Evolutionary conservation across 78 protist genomes (phyloP).

Genomic region (Cyanophora paradoxa): DNA sequence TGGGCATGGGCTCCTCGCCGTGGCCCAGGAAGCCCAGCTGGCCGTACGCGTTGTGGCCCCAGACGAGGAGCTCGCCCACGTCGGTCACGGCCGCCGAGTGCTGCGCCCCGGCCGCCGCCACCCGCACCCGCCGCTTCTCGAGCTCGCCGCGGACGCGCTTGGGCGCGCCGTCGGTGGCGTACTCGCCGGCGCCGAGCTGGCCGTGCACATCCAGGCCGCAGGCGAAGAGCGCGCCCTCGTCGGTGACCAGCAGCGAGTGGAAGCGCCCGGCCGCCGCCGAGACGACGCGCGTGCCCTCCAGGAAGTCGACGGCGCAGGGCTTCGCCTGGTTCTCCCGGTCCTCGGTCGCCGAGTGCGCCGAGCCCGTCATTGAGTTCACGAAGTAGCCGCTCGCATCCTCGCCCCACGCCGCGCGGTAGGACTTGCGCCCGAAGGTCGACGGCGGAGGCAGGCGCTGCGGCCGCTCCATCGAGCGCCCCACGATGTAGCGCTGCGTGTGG

Average conservation of each 20-base stretch:
- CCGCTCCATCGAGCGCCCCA: too few relatives aligned
- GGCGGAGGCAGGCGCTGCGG: too few relatives aligned
- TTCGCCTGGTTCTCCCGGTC: too few relatives aligned
- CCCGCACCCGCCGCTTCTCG: not conserved
- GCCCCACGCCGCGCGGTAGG: too few relatives aligned
- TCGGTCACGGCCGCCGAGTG: not conserved
- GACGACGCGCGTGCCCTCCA: not conserved
- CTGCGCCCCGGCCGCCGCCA: not conserved
- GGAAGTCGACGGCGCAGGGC: too few relatives aligned
- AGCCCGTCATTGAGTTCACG: too few relatives aligned
- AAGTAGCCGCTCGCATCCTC: too few relatives aligned
- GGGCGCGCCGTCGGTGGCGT: not conserved
- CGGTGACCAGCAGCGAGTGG: not conserved
- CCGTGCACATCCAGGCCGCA: not conserved
- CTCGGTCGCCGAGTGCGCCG: too few relatives aligned
- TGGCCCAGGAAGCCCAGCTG: too few relatives aligned
- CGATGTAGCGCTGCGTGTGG: too few relatives aligned
- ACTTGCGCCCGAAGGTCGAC: too few relatives aligned
- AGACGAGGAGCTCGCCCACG: not conserved
- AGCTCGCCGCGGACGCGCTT: not conserved
- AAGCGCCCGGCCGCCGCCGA: not conserved
- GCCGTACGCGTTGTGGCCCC: not conserved
- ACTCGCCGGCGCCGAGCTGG: not conserved
- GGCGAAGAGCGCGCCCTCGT: not conserved
- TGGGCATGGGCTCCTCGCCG: too few relatives aligned